phyloP scores from a whole-genome alignment of 805 yeast species.

The Zygosaccharomyces bailii region DNA sequence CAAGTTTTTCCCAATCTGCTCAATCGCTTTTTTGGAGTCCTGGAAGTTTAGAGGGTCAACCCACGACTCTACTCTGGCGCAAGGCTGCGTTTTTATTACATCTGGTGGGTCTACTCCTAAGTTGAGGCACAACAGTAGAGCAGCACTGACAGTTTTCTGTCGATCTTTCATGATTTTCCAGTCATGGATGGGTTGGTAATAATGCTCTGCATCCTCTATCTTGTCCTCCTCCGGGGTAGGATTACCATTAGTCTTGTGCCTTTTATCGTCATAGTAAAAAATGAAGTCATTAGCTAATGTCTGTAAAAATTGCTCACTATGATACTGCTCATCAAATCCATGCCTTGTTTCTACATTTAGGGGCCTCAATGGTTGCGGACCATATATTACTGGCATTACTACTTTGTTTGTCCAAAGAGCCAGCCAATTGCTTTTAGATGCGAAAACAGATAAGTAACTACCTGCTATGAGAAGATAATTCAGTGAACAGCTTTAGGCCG shows the following conservation, averaged over 20 bases:
- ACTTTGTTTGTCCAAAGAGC: background rate
- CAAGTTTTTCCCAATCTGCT: slow-evolving; percentile 81
- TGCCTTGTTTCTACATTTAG: slow-evolving; percentile 60
- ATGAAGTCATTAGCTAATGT: slow-evolving; percentile 63
- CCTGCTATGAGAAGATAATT: background rate
- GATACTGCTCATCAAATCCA: slow-evolving; percentile 60
- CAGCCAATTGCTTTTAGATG: background rate
- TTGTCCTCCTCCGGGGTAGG: slow-evolving; percentile 61
- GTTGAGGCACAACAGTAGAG: slow-evolving; percentile 83
- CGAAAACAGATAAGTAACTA: background rate
- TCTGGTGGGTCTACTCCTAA: slow-evolving; percentile 98
- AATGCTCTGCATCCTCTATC: slow-evolving; percentile 40
- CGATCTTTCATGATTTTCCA: slow-evolving; percentile 92
- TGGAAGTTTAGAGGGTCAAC: slow-evolving; percentile 78
- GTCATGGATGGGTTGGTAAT: slow-evolving; percentile 71
- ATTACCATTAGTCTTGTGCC: slow-evolving; percentile 86
- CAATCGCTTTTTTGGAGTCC: slow-evolving; percentile 88
- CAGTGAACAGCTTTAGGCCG: slow-evolving; percentile 1
- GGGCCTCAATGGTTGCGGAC: slow-evolving; percentile 42
- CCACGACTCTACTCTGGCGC: slow-evolving; percentile 91
- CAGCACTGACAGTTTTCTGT: slow-evolving; percentile 90
- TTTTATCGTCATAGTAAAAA: slow-evolving; percentile 84
- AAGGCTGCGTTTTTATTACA: slow-evolving; percentile 85
- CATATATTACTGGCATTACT: slow-evolving; percentile 30
- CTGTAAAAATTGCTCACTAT: slow-evolving; percentile 49